Evolutionary conservation across 768 basidiomycete species (phyloP), one percentile per base, ranked within the genome.

Genomic region (Boletus vermiculosoides): DNA sequence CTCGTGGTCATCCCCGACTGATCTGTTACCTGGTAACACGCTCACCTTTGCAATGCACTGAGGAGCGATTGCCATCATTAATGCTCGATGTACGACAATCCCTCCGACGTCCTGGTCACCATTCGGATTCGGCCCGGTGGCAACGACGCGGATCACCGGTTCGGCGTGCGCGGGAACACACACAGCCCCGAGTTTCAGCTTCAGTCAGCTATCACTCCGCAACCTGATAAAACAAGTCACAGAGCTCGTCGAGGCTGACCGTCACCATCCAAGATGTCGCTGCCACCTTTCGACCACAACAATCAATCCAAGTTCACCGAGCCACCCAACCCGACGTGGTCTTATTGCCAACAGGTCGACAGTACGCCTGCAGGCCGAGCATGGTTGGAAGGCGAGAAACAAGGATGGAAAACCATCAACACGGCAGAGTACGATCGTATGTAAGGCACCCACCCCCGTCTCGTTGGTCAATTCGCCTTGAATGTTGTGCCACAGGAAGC

Each of bases 391-490:
- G 74, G 72, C 18, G 76, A 74, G 52, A 52, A 68, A 20, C 62
- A 66, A 10, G 76, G 76, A 23, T 77, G 74, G 74, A 72, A 65
- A 25, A 49, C 58, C 25, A 60, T 75, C 46, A 62, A 76, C 42
- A 64, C 76, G 0, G 63, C 65, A 18, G 66, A 65, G 15, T 45
- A 68, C 25, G 73, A 71, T 44, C 62, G 56, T 8, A 5, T 18
- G 76, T 76, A 59, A 51, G 66, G 42, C 45, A 20, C 25, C 37
- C 12, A 1, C 41, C 11, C n/a, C 33, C 2, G 8, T 9, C 10
- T 9, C 22, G 1, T 39, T 13, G 37, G 44, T 48, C 20, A 1
- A n/a, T 37, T n/a, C 13, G 37, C 31, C 8, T 13, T 30, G 33
- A 41, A 20, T 20, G 20, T 41, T 13, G 23, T 34, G 15, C 5